Evolutionary conservation across 495 filamentous ascomycete species (phyloP), one percentile per base, ranked within the genome.

Genomic region (Glarea lozoyensis): DNA sequence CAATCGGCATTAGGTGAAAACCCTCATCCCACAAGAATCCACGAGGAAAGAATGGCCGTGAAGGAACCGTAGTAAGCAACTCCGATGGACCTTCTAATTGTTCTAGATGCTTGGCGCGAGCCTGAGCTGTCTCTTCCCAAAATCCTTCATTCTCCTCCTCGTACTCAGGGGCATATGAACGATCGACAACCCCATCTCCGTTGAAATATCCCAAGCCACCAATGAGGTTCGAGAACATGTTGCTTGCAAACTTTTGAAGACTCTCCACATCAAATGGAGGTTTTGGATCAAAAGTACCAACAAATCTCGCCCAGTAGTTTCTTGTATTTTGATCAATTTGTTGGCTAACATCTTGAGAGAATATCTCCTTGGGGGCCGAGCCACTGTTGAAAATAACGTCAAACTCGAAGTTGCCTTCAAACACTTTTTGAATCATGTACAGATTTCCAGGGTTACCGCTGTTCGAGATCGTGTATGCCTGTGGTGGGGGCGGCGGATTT

Each of bases 1-100:
- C 73, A 34, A 98, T 76, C 13, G 93, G 93, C 42, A 97, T 72
- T 24, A 97, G 69, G 56, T 98, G 92, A 63, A 97, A 98, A 2
- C 92, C 92, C 56, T 98, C 92, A 59, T 98, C 92, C 92, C 92
- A 98, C 6, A 95, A 69, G 61, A 98, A 98, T 0, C 92, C 92
- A 55, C 92, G 68, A 0, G 92, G 93, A 60, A 98, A 98, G 72
- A 97, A 98, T 1, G 92, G 86, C 12, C 92, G 69, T 18, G 89
- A 96, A 4, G 92, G 92, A 42, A 97, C 84, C 58, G 83, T 88
- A 20, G 89, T 94, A 56, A 89, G 97, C 1, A 98, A 77, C 58
- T 94, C 84, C 43, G 81, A 83, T 3, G 90, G 87, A 0, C 86
- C 89, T 55, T 94, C 92, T 10, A 84, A 59, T 46, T 72, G 61